Conservation (phyloP, 805 yeast species). For the Candida boleticola region DNA sequence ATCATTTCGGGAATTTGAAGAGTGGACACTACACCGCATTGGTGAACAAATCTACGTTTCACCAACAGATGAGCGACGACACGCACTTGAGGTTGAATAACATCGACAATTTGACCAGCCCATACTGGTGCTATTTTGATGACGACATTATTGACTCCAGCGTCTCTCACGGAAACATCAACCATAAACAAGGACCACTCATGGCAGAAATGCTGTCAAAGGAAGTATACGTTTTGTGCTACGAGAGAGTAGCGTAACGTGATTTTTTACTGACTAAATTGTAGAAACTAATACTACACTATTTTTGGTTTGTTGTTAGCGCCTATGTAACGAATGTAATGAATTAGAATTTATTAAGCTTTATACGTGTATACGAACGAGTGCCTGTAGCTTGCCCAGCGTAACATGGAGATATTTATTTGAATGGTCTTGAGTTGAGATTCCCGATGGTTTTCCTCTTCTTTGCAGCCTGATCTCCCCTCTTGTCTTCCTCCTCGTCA, state of each 20-base stretch:
- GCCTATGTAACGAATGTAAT: too few species aligned
- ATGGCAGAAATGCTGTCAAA: conserved; percentile 42
- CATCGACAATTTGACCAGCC: conserved; percentile 31
- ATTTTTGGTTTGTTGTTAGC: too few species aligned
- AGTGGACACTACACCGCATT: conserved; percentile 78
- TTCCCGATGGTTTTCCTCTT: background rate
- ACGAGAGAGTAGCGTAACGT: conserved; percentile 39
- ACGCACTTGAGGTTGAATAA: conserved; percentile 1
- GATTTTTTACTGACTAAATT: too few species aligned
- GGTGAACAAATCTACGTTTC: conserved; percentile 44
- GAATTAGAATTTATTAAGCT: too few species aligned
- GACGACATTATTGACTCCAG: conserved; percentile 57
- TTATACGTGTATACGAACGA: too few species aligned
- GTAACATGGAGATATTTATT: too few species aligned
- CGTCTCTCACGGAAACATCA: conserved; percentile 46
- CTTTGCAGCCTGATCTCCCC: background rate
- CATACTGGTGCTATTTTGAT: conserved; percentile 73
- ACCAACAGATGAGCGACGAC: conserved; percentile 3
- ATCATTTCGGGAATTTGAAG: conserved; percentile 66
- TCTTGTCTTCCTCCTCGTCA: conserved; percentile 5
- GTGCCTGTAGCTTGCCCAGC: too few species aligned
- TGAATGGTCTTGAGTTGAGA: too few species aligned
- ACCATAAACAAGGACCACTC: conserved; percentile 27
- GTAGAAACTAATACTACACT: too few species aligned
- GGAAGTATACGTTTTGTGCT: conserved; percentile 70